Evolutionary conservation across 2,329 filamentous ascomycete species (phyloP).

Genomic region (Paracamarosporium sp.): DNA sequence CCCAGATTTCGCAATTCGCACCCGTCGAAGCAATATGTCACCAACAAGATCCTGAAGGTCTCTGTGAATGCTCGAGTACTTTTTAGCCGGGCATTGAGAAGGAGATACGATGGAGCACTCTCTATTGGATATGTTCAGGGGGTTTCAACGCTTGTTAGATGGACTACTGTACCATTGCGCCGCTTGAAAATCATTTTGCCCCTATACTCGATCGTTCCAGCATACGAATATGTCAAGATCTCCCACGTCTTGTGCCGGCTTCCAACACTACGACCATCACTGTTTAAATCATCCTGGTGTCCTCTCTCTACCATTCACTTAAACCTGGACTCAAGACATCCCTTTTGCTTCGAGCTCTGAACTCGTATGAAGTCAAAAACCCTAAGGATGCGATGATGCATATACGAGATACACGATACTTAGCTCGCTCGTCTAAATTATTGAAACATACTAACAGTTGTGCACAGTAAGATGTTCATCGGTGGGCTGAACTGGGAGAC

Average conservation of each 20-base stretch:
- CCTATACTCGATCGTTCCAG: background rate
- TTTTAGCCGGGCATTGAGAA: background rate
- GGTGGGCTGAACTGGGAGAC: conserved; percentile 99
- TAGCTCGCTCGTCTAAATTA: background rate
- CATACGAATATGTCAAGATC: background rate
- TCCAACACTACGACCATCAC: background rate
- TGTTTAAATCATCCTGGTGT: background rate
- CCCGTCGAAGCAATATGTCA: background rate
- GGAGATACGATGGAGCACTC: too few relatives aligned
- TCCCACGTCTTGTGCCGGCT: background rate
- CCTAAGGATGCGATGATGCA: background rate
- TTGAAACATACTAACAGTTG: conserved; percentile 23
- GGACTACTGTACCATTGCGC: background rate
- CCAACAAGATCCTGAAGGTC: background rate
- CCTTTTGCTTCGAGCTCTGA: background rate
- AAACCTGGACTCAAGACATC: background rate
- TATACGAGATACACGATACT: background rate
- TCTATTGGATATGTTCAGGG: background rate
- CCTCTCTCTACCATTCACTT: too few relatives aligned
- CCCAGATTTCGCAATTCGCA: conserved; percentile 15
- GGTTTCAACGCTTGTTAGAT: background rate
- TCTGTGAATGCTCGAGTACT: background rate
- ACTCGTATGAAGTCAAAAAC: background rate
- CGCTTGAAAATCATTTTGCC: background rate
- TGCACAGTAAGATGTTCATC: conserved; percentile 95